phyloP scores from a whole-genome alignment of 192 early-diverging fungal genomes.

The Backusella australiensis region DNA sequence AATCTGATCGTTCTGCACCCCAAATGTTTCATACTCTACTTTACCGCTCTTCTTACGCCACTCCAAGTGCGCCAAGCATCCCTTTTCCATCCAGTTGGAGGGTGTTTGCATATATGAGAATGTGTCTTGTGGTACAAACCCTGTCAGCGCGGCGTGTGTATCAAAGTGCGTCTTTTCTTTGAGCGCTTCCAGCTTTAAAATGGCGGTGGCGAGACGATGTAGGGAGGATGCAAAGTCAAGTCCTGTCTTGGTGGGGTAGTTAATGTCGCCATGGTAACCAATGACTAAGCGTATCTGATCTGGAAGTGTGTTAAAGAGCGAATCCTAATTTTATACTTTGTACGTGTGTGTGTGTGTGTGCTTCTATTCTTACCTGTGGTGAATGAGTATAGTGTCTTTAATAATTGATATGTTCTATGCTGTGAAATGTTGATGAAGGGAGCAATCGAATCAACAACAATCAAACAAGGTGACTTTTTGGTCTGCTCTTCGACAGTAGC shows the following conservation, averaged over 20 bases:
- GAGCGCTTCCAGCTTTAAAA: slow-evolving; percentile 19
- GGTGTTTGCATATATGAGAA: slow-evolving; percentile 31
- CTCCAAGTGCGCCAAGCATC: slow-evolving; percentile 33
- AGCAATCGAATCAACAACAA: slow-evolving; percentile 32
- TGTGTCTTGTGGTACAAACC: slow-evolving; percentile 30
- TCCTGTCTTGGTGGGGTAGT: background rate
- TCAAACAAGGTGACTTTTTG: slow-evolving; percentile 1
- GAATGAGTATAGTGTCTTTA: slow-evolving; percentile 18
- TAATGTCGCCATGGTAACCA: slow-evolving; percentile 37
- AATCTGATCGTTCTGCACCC: background rate
- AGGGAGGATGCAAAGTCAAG: slow-evolving; percentile 5
- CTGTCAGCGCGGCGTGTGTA: slow-evolving; percentile 22
- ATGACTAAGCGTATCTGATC: slow-evolving; percentile 32
- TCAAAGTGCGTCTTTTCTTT: slow-evolving; percentile 4
- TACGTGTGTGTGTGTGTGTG: too few species aligned
- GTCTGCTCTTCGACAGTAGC: background rate
- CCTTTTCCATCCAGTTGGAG: slow-evolving; percentile 24
- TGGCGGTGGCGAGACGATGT: slow-evolving; percentile 22
- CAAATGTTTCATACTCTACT: slow-evolving; percentile 36
- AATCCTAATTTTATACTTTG: background rate
- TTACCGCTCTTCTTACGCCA: slow-evolving; percentile 51
- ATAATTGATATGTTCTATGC: slow-evolving; percentile 23
- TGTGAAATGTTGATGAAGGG: slow-evolving; percentile 22
- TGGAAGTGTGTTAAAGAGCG: background rate
- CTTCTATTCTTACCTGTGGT: slow-evolving; percentile 22